Percentiles rank a stretch among this genome's conserved stretches.
Conservation (phyloP, 129 eudicot species). For the Lonicera japonica region DNA sequence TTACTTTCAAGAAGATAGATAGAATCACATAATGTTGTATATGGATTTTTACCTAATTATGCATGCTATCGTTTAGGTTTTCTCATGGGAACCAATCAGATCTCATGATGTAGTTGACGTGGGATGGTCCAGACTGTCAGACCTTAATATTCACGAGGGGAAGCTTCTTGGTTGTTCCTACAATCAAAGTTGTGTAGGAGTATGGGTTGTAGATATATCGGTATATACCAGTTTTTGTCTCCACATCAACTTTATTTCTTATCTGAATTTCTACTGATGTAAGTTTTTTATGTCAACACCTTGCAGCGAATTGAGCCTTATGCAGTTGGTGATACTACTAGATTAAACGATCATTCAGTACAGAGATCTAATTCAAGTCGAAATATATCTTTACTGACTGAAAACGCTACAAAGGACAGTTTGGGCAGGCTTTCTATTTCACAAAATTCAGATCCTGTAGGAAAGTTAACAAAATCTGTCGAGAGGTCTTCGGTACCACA, state of each 20-base stretch:
- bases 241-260: conserved; percentile 9
- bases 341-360: conserved; percentile 51
- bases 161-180: conserved; percentile 97
- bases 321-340: conserved; percentile 29
- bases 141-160: conserved; percentile 93
- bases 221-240: conserved; percentile 35
- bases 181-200: conserved; percentile 99
- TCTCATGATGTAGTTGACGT: conserved; percentile 95
- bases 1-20: neutral
- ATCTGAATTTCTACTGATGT: conserved; percentile 17
- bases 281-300: conserved; percentile 8
- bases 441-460: conserved; percentile 56
- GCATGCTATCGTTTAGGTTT: conserved; percentile 43
- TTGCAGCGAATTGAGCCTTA: conserved; percentile 78
- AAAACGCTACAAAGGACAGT: conserved; percentile 48
- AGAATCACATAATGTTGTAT: conserved; percentile 4
- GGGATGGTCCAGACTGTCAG: conserved; percentile 92
- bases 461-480: conserved; percentile 63
- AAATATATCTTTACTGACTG: conserved; percentile 38
- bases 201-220: conserved; percentile 97
- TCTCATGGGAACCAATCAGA: conserved; percentile 96
- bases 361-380: conserved; percentile 54
- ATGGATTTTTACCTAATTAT: neutral
- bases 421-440: conserved; percentile 64
- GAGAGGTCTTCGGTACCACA: conserved; percentile 57